Conservation (phyloP, 768 basidiomycete genomes). For the Tylopilus intermedius region DNA sequence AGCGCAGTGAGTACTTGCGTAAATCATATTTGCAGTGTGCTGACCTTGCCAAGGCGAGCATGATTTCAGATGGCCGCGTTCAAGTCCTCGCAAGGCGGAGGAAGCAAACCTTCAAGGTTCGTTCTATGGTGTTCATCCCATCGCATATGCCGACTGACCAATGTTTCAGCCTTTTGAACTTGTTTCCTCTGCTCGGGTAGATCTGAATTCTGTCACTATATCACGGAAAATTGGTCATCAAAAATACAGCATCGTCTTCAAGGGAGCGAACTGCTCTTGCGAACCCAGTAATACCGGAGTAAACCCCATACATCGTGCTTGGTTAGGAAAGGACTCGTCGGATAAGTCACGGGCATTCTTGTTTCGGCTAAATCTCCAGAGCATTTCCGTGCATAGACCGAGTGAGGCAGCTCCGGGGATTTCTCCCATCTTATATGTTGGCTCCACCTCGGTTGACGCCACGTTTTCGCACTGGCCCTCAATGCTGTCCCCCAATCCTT, state of each 20-base stretch:
- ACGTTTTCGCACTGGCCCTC: conserved; percentile 60
- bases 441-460: conserved; percentile 26
- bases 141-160: background rate
- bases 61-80: conserved; percentile 13
- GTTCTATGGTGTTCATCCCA: background rate
- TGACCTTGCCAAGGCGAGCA: conserved; percentile 18
- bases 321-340: conserved; percentile 47
- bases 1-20: conserved; percentile 15
- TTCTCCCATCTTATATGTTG: conserved; percentile 31
- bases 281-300: conserved; percentile 44
- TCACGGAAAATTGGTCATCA: conserved; percentile 33
- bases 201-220: conserved; percentile 44
- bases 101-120: conserved; percentile 20
- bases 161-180: conserved; percentile 18
- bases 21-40: background rate
- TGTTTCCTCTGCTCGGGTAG: conserved; percentile 40
- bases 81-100: conserved; percentile 12
- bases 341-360: conserved; percentile 41
- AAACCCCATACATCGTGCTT: conserved; percentile 44
- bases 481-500: conserved; percentile 34
- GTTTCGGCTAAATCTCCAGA: conserved; percentile 40
- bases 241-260: conserved; percentile 42
- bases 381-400: conserved; percentile 43
- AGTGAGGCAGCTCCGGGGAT: conserved; percentile 29
- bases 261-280: conserved; percentile 37